A percentile compares a stretch with the other conserved stretches of the same genome.
phyloP scores from a whole-genome alignment of 176 grass and related monocot genomes.

The Phoenix roebelenii region DNA sequence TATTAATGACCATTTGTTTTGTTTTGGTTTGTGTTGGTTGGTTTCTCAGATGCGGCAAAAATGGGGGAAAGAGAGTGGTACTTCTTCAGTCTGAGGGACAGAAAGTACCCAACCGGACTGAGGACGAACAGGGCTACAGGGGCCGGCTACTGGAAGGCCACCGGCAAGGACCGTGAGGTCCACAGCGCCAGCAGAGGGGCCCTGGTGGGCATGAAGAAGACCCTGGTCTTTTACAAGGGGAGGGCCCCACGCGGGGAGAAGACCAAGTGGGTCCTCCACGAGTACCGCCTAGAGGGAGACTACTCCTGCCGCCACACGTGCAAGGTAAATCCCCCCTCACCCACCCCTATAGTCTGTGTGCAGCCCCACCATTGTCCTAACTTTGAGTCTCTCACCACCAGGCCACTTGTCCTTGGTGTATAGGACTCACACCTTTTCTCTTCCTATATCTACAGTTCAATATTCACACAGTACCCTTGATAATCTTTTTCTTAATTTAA shows the following conservation, averaged over 20 bases:
- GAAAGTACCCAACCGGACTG: constrained; percentile 89
- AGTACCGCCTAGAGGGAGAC: constrained; percentile 53
- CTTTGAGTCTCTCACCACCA: too few species aligned
- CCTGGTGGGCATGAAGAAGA: constrained; percentile 94
- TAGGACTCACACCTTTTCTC: too few species aligned
- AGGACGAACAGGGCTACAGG: constrained; percentile 86
- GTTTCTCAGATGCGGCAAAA: constrained; percentile 36
- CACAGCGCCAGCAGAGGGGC: constrained; percentile 44
- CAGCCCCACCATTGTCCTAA: too few species aligned
- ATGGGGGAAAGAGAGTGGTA: constrained; percentile 99
- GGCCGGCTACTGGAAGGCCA: constrained; percentile 98
- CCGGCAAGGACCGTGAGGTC: constrained; percentile 93
- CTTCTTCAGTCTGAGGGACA: constrained; percentile 93
- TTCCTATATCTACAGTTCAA: too few species aligned
- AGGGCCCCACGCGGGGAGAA: constrained; percentile 86
- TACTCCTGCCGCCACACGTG: too few species aligned
- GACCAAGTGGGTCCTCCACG: constrained; percentile 95
- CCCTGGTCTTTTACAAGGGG: constrained; percentile 93
- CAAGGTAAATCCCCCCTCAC: too few species aligned
- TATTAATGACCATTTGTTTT: too few species aligned
- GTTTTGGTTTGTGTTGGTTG: not conserved
- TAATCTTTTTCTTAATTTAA: too few species aligned
- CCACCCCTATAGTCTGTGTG: too few species aligned
- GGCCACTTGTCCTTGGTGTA: too few species aligned
- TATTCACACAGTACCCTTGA: too few species aligned